Evolutionary conservation across 2,329 filamentous ascomycete species (phyloP), one percentile per base, ranked within the genome.

Genomic region (Fusarium odoratissimum): DNA sequence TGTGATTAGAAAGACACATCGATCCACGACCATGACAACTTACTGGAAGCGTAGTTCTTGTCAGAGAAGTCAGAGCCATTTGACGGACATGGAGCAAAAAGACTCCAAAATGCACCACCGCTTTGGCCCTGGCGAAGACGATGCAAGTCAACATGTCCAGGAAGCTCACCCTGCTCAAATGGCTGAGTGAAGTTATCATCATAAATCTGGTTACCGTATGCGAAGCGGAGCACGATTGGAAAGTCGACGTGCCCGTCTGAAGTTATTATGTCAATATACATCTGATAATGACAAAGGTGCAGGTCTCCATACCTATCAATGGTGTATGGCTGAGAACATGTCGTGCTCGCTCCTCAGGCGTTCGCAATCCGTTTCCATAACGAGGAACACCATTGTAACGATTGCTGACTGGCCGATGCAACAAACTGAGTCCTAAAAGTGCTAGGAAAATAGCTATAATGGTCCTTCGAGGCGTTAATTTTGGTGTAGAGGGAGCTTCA

Each of bases 91-190:
- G 89, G 89, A 44, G 92, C 90, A 77, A 88, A 98, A 14, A 96
- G 94, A 79, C 92, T 95, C 95, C 95, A 98, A 80, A 98, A 98
- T n/a, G 93, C 91, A 61, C 95, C 95, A 42, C 95, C 95, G 70
- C 92, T 90, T 74, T 87, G 86, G 3, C 95, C 95, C 55, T 89
- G 82, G 40, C 88, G 86, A 52, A 97, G 86, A 9, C 95, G 90
- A 2, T 92, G 91, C 13, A 97, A 84, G 80, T 98, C 95, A 58
- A 96, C 92, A 74, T 98, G 93, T 7, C 86, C 86, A 1, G 80
- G 78, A 57, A 97, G 82, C 2, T 88, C 89, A 37, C 93, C 94
- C 28, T 92, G 84, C 72, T 91, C 88, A 78, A 97, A 97, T 10
- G 88, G 87, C 41, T 90, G 83, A n/a, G 88, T 91, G 83, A 97